These are phyloP conservation scores for Handroanthus guayacan DNA, from an alignment of 257 asterid species.

Conservation along the genomic window DNA sequence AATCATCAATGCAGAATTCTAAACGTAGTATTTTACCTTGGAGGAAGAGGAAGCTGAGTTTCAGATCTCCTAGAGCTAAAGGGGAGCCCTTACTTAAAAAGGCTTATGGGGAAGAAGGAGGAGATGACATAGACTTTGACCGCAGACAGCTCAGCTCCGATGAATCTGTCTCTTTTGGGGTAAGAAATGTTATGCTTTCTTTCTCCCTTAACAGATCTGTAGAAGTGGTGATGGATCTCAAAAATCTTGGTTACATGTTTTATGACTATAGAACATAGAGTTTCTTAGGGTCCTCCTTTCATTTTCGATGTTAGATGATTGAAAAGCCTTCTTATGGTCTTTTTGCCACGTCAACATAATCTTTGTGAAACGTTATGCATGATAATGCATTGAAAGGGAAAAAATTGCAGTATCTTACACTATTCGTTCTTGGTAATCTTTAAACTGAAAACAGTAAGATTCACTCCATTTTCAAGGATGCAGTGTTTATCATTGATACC, in stretches of 20 bases:
- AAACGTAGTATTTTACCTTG: slow-evolving; percentile 92
- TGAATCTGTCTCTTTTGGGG: slow-evolving; percentile 74
- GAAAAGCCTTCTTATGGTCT: not conserved
- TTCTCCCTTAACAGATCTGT: not conserved
- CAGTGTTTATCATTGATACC: not conserved
- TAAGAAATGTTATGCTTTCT: slow-evolving; percentile 44
- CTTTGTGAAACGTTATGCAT: not conserved
- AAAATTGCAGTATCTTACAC: not conserved
- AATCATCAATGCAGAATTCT: slow-evolving; percentile 50
- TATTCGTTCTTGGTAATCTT: not conserved
- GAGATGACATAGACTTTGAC: slow-evolving; percentile 94
- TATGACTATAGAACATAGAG: not conserved
- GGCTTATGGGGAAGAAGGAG: slow-evolving; percentile 95
- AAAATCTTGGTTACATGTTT: not conserved
- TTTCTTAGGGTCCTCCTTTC: not conserved
- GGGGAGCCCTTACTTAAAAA: slow-evolving; percentile 96
- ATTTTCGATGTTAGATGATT: not conserved
- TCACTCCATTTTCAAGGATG: not conserved
- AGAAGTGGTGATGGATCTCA: not conserved
- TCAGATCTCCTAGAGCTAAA: slow-evolving; percentile 86
- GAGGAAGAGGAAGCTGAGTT: slow-evolving; percentile 91
- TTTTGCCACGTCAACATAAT: not conserved
- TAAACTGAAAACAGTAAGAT: not conserved
- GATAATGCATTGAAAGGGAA: not conserved
- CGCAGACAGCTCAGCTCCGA: slow-evolving; percentile 96